These are phyloP conservation scores for Paraconiothyrium sp. DNA, from an alignment of 2,329 filamentous ascomycete genomes.

Conservation along the genomic window DNA sequence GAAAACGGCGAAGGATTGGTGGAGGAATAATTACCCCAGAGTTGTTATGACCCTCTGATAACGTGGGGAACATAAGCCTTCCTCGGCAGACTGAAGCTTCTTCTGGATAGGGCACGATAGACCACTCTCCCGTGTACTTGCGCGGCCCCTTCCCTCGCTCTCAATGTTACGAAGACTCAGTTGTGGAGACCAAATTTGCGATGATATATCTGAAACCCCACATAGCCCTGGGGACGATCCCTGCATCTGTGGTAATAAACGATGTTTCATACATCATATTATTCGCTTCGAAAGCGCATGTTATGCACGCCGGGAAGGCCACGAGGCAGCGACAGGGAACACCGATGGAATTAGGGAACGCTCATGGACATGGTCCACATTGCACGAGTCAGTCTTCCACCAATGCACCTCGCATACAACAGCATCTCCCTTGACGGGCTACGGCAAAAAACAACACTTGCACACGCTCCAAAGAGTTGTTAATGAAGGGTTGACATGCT, in stretches of 20 bases:
- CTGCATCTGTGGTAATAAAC: neutral
- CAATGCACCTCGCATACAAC: neutral
- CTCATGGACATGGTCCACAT: neutral
- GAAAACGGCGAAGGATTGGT: conserved; percentile 33
- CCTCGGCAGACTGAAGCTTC: neutral
- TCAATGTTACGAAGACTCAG: neutral
- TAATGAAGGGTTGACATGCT: too few species aligned
- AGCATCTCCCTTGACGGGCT: too few species aligned
- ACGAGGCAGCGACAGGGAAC: neutral
- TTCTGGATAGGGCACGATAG: neutral
- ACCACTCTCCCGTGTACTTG: neutral
- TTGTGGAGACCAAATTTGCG: neutral
- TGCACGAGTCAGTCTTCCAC: neutral
- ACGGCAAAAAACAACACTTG: too few species aligned
- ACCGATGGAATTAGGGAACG: neutral
- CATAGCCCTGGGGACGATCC: neutral
- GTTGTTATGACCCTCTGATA: conserved; percentile 6
- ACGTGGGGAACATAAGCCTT: conserved; percentile 2
- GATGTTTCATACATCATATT: neutral
- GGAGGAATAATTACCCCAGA: conserved; percentile 27
- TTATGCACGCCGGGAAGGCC: conserved; percentile 1
- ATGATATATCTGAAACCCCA: neutral
- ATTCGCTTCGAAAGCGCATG: neutral
- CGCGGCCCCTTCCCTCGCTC: neutral
- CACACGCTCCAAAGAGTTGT: too few species aligned